Evolutionary conservation across 257 asterid species (phyloP).

Genomic region (Mentha longifolia): DNA sequence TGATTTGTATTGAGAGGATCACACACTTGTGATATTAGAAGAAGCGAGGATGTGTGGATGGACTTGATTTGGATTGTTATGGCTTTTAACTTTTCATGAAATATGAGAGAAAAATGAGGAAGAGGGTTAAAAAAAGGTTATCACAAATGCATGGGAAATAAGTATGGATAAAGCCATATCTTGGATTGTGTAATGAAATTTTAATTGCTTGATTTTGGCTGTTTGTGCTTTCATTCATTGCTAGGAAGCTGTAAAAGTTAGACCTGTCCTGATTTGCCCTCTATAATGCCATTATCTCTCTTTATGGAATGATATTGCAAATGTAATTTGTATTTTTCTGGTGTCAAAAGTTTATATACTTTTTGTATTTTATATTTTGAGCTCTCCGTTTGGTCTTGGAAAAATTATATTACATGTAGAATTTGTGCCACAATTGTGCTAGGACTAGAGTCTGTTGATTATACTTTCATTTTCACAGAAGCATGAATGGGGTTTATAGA

Average conservation of each 20-base stretch:
- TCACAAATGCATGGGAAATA: background rate
- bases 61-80: background rate
- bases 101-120: conserved; percentile 6
- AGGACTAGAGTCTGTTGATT: conserved; percentile 8
- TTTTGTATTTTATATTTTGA: background rate
- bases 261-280: background rate
- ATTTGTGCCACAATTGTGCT: background rate
- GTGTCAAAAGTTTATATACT: background rate
- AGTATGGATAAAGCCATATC: background rate
- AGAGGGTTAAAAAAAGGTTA: background rate
- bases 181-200: background rate
- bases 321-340: background rate
- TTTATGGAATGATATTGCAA: background rate
- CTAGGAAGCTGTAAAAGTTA: background rate
- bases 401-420: background rate
- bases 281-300: conserved; percentile 2
- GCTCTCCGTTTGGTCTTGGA: background rate
- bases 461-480: conserved; percentile 7
- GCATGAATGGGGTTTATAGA: conserved; percentile 9
- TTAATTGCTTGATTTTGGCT: background rate
- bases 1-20: background rate
- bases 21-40: background rate
- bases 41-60: background rate
- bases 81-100: background rate
- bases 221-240: background rate